These are phyloP conservation scores for Crithidia sp. DNA, from an alignment of 208 protist species.

Conservation along the genomic window DNA sequence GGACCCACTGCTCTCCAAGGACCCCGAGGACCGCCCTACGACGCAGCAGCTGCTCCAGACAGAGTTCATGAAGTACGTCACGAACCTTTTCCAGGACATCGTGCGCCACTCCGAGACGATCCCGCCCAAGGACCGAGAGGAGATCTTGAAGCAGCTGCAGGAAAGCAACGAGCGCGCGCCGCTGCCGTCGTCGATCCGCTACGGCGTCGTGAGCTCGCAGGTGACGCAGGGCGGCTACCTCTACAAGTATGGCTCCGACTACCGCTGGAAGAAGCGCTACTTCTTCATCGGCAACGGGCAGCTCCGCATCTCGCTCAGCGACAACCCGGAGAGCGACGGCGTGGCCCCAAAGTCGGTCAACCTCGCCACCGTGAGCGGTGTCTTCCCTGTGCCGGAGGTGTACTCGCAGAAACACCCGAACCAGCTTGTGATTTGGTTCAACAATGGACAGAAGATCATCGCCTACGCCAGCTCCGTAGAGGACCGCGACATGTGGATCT, in stretches of 20 bases:
- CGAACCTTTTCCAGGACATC: constrained; percentile 90
- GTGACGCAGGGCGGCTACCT: constrained; percentile 81
- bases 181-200: constrained; percentile 55
- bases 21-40: constrained; percentile 67
- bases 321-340: constrained; percentile 75
- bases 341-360: constrained; percentile 75
- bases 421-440: constrained; percentile 90
- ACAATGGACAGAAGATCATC: constrained; percentile 90
- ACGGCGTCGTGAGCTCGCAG: constrained; percentile 56
- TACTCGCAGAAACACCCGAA: constrained; percentile 87
- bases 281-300: constrained; percentile 74
- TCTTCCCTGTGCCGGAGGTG: constrained; percentile 84
- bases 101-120: constrained; percentile 84
- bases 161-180: constrained; percentile 48
- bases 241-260: constrained; percentile 85
- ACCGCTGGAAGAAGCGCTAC: constrained; percentile 89
- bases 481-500: constrained; percentile 86
- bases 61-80: constrained; percentile 90
- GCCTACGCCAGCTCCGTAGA: constrained; percentile 72
- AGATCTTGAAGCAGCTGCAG: constrained; percentile 76
- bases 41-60: constrained; percentile 79
- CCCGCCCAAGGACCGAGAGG: constrained; percentile 51
- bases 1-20: constrained; percentile 70
- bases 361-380: constrained; percentile 80
- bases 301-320: constrained; percentile 80